Conservation (phyloP, 2,329 filamentous ascomycete genomes). For the Alternaria longipes region DNA sequence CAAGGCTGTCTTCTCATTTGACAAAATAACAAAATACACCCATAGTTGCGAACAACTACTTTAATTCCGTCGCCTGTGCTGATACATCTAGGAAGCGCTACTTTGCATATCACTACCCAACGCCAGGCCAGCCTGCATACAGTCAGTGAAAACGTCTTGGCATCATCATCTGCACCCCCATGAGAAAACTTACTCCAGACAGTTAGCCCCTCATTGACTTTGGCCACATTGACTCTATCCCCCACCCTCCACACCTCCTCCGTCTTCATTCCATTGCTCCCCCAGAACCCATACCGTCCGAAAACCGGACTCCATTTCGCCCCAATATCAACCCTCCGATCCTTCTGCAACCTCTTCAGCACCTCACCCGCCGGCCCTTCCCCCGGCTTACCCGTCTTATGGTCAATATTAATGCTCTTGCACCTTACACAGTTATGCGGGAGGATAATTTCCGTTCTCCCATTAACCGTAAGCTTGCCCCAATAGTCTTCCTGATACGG, state of each 20-base stretch:
- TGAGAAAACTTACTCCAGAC: slow-evolving; percentile 52
- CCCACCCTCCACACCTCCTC: slow-evolving; percentile 48
- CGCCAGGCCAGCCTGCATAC: slow-evolving; percentile 3
- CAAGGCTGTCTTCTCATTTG: no score
- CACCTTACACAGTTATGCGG: slow-evolving; percentile 59
- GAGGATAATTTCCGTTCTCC: slow-evolving; percentile 45
- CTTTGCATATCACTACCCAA: background rate
- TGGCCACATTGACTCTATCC: slow-evolving; percentile 54
- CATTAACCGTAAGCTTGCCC: slow-evolving; percentile 50
- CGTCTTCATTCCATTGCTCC: slow-evolving; percentile 16
- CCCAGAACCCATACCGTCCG: slow-evolving; percentile 58
- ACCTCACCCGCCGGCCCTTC: slow-evolving; percentile 51
- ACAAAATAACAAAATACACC: background rate
- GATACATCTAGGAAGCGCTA: accelerated
- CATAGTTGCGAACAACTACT: accelerated
- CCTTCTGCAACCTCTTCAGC: slow-evolving; percentile 57
- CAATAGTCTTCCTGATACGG: slow-evolving; percentile 60
- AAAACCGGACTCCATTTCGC: slow-evolving; percentile 60
- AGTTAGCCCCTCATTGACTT: slow-evolving; percentile 52
- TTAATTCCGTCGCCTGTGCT: background rate
- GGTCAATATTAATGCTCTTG: slow-evolving; percentile 59
- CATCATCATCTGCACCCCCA: no score
- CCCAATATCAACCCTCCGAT: slow-evolving; percentile 57
- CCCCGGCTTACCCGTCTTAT: slow-evolving; percentile 54
- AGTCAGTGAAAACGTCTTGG: background rate